Evolutionary conservation across 2,329 filamentous ascomycete species (phyloP).

Genomic region (Trichoderma sp.): DNA sequence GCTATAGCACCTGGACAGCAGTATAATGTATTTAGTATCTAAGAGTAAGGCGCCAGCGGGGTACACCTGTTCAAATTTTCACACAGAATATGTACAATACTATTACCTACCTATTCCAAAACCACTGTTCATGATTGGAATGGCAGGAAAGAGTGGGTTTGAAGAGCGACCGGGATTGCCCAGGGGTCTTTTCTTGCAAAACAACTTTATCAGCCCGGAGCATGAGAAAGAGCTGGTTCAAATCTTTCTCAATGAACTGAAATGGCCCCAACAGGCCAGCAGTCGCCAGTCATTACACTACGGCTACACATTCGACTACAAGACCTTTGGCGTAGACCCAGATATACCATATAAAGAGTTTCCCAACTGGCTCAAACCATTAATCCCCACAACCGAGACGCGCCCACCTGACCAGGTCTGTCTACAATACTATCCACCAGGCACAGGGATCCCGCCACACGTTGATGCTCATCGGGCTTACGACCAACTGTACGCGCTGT

Average conservation of each 20-base stretch:
- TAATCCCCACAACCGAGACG: conserved; percentile 44
- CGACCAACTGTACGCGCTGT: conserved; percentile 17
- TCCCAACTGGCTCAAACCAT: conserved; percentile 48
- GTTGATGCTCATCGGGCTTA: conserved; percentile 50
- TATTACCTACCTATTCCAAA: neutral
- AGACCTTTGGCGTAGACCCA: conserved; percentile 53
- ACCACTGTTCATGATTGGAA: neutral
- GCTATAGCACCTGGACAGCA: too few relatives aligned
- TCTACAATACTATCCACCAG: conserved; percentile 58
- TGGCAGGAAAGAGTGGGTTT: neutral
- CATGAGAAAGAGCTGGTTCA: conserved; percentile 31
- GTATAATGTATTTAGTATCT: too few relatives aligned
- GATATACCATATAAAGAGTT: conserved; percentile 40
- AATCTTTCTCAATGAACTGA: conserved; percentile 42
- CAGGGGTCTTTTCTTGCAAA: neutral
- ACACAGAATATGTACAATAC: neutral
- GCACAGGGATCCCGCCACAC: conserved; percentile 58
- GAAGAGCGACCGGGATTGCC: neutral
- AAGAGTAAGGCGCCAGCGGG: neutral
- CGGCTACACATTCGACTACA: conserved; percentile 57
- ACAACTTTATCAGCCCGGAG: neutral
- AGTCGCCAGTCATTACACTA: conserved; percentile 53
- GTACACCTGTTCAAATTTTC: neutral
- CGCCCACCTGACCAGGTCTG: conserved; percentile 56
- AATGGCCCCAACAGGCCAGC: conserved; percentile 42